These are phyloP conservation scores for Boletus eberwhitei DNA, from an alignment of 768 basidiomycete species.

Conservation along the genomic window DNA sequence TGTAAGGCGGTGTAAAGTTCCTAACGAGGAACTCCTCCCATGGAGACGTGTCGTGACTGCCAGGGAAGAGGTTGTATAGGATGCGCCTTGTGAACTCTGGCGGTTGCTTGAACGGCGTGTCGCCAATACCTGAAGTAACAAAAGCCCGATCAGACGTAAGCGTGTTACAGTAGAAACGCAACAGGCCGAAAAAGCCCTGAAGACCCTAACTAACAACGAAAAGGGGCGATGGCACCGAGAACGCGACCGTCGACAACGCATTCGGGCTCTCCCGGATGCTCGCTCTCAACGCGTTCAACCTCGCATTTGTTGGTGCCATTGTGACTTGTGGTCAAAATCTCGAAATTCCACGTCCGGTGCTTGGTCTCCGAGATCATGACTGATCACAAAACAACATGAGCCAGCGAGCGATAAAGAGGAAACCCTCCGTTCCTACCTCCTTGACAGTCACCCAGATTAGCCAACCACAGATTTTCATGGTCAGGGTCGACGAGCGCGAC, in stretches of 20 bases:
- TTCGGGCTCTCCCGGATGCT: slow-evolving; percentile 70
- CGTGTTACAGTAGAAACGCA: not conserved
- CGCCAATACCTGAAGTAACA: slow-evolving; percentile 52
- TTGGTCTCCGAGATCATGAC: slow-evolving; percentile 52
- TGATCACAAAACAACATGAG: slow-evolving; percentile 24
- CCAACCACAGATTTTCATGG: slow-evolving; percentile 69
- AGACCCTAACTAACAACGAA: slow-evolving; percentile 55
- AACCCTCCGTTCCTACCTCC: slow-evolving; percentile 47
- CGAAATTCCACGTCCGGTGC: slow-evolving; percentile 53
- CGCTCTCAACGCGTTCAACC: slow-evolving; percentile 55
- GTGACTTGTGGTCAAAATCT: slow-evolving; percentile 61
- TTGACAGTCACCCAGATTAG: slow-evolving; percentile 79
- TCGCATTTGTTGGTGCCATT: slow-evolving; percentile 69
- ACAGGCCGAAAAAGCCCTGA: slow-evolving; percentile 1
- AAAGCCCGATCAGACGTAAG: slow-evolving; percentile 9
- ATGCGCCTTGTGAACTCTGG: slow-evolving; percentile 63
- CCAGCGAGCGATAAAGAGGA: not conserved
- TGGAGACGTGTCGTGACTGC: slow-evolving; percentile 54
- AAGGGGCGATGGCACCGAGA: slow-evolving; percentile 74
- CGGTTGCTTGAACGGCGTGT: slow-evolving; percentile 73
- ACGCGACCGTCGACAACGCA: slow-evolving; percentile 65
- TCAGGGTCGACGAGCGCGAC: slow-evolving; percentile 70
- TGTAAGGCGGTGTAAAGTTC: slow-evolving; percentile 63
- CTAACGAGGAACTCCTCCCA: slow-evolving; percentile 68
- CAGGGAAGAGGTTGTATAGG: slow-evolving; percentile 62